Percentiles rank a stretch among this genome's conserved stretches.
These are phyloP conservation scores for Desmodesmus armatus DNA, from an alignment of 139 green algal species.

Conservation along the genomic window DNA sequence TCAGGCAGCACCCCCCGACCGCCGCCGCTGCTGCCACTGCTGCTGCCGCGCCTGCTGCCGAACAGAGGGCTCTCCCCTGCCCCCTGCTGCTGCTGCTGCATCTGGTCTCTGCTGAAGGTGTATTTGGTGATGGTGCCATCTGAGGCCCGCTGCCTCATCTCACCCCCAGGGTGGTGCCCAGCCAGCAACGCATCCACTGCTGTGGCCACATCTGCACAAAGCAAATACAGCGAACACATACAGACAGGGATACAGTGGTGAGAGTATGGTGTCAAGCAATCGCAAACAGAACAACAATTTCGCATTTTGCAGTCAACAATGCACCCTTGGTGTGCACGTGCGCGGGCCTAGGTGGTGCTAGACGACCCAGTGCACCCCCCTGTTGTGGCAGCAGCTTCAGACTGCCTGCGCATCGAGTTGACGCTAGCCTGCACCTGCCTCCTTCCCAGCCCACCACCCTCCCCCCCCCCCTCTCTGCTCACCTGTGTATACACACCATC, in stretches of 20 bases:
- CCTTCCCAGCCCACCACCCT: slow-evolving; percentile 47
- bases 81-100: not conserved
- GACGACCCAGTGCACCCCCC: no score
- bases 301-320: no score
- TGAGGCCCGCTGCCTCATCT: slow-evolving; percentile 53
- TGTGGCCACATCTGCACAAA: slow-evolving; percentile 45
- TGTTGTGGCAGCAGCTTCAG: no score
- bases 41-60: slow-evolving; percentile 5
- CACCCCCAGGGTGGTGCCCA: slow-evolving; percentile 36
- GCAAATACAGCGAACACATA: not conserved
- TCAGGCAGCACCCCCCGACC: not conserved
- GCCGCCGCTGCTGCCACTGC: slow-evolving; percentile 22
- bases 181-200: slow-evolving; percentile 54
- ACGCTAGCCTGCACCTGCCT: not conserved
- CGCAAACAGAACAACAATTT: no score
- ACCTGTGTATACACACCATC: slow-evolving; percentile 80
- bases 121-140: slow-evolving; percentile 59
- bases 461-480: no score
- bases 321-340: no score
- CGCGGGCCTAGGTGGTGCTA: no score
- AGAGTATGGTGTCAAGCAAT: no score
- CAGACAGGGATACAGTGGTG: not conserved
- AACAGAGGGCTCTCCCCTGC: not conserved
- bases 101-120: slow-evolving; percentile 54
- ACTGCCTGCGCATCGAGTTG: no score